A percentile compares a stretch with the other conserved stretches of the same genome.
Conservation (phyloP, 768 basidiomycete species). For the Auricularia auricula-judae region DNA sequence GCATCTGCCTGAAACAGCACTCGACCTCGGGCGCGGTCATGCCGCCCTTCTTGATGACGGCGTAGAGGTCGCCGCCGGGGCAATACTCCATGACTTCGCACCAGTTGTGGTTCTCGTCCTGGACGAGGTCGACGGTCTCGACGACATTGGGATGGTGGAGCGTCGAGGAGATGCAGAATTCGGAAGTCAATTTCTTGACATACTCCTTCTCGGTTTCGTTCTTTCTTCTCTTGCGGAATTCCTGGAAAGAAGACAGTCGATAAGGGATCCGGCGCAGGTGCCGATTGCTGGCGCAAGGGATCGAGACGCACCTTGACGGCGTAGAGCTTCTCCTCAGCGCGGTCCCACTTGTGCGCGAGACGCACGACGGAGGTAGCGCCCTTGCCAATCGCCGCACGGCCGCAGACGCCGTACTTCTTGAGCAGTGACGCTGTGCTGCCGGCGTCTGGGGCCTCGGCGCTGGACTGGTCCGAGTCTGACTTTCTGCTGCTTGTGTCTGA, state of each 20-base stretch:
- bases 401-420: constrained; percentile 95
- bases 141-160: constrained; percentile 90
- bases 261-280: neutral
- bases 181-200: constrained; percentile 98
- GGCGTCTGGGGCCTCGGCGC: constrained; percentile 19
- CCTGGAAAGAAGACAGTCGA: constrained; percentile 33
- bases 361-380: constrained; percentile 97
- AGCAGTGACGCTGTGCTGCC: constrained; percentile 49
- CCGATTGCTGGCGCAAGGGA: neutral
- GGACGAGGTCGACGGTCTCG: constrained; percentile 98
- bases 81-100: constrained; percentile 99
- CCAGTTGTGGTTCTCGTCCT: constrained; percentile 94
- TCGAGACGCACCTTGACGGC: constrained; percentile 76
- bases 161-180: constrained; percentile 97
- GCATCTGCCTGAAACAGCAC: constrained; percentile 95
- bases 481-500: constrained; percentile 52
- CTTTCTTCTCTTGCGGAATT: constrained; percentile 96
- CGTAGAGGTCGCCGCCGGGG: constrained; percentile 95
- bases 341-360: constrained; percentile 97
- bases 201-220: constrained; percentile 99
- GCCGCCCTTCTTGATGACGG: constrained; percentile 94
- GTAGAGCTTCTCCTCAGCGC: constrained; percentile 91
- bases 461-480: constrained; percentile 57
- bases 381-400: constrained; percentile 93
- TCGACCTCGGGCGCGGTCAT: constrained; percentile 91